phyloP scores from a whole-genome alignment of 495 filamentous ascomycete genomes.

The Penicillium malachiteum region DNA sequence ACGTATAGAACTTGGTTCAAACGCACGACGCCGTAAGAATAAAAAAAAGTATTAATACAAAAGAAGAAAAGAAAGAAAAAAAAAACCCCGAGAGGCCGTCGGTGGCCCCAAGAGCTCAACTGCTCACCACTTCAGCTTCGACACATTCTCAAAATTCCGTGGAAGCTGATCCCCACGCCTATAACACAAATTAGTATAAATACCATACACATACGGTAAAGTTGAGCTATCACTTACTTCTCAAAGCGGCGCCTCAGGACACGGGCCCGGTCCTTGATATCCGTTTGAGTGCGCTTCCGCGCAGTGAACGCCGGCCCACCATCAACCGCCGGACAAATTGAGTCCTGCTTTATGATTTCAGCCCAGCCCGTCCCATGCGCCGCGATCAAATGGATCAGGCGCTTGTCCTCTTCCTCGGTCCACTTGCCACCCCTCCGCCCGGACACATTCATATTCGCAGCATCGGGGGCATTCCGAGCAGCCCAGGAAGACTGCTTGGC shows the following conservation, averaged over 20 bases:
- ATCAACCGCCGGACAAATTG: constrained; percentile 13
- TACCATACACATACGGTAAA: no score
- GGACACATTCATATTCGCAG: neutral
- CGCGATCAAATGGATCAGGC: constrained; percentile 28
- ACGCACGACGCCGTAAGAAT: no score
- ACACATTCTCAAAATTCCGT: no score
- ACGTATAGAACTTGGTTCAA: no score
- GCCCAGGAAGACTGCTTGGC: neutral
- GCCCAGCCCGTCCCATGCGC: constrained; percentile 25
- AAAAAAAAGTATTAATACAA: no score
- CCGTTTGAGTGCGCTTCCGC: constrained; percentile 70
- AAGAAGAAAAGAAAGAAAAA: neutral
- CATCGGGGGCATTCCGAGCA: neutral
- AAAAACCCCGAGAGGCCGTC: neutral
- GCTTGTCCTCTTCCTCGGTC: constrained; percentile 29
- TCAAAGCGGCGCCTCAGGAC: neutral
- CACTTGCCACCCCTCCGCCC: neutral
- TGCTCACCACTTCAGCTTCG: neutral
- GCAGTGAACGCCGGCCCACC: constrained; percentile 23
- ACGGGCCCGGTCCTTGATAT: constrained; percentile 80
- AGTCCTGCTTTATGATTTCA: constrained; percentile 28
- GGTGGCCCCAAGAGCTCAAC: neutral
- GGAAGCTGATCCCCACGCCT: neutral
- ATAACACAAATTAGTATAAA: neutral
- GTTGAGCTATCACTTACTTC: neutral